phyloP scores from a whole-genome alignment of 164 flowering plant species.

The Cinnamomum chago region DNA sequence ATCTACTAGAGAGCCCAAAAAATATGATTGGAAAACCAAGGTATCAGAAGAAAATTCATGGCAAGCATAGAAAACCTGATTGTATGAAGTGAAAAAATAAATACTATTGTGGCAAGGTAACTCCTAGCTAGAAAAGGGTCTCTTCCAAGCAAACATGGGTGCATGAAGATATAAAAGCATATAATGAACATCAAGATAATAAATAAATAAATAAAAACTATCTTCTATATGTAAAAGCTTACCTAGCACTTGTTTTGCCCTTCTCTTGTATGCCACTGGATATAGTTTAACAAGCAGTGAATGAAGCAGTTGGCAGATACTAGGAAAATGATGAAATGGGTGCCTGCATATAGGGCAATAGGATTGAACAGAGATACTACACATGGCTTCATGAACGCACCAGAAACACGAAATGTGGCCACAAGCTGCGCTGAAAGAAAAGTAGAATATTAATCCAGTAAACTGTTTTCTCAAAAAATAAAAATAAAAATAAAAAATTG shows the following conservation, averaged over 20 bases:
- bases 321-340: constrained; percentile 69
- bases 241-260: constrained; percentile 59
- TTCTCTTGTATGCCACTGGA: constrained; percentile 56
- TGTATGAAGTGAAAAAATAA: not conserved
- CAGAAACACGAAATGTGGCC: constrained; percentile 93
- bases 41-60: not conserved
- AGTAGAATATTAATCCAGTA: not conserved
- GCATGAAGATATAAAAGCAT: not conserved
- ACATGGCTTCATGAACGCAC: constrained; percentile 75
- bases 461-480: not conserved
- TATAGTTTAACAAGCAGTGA: constrained; percentile 61
- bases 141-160: not conserved
- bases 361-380: constrained; percentile 28
- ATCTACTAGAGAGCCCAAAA: not conserved
- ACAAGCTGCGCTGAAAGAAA: constrained; percentile 52
- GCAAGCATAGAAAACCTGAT: not conserved
- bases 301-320: constrained; percentile 63
- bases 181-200: not conserved
- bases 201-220: not conserved
- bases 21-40: not conserved
- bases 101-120: not conserved
- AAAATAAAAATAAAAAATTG: not conserved
- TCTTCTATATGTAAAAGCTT: constrained; percentile 9
- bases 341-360: constrained; percentile 72
- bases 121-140: not conserved